These are phyloP conservation scores for Eucalyptus regnans DNA, from an alignment of 345 rosid species.

Conservation along the genomic window DNA sequence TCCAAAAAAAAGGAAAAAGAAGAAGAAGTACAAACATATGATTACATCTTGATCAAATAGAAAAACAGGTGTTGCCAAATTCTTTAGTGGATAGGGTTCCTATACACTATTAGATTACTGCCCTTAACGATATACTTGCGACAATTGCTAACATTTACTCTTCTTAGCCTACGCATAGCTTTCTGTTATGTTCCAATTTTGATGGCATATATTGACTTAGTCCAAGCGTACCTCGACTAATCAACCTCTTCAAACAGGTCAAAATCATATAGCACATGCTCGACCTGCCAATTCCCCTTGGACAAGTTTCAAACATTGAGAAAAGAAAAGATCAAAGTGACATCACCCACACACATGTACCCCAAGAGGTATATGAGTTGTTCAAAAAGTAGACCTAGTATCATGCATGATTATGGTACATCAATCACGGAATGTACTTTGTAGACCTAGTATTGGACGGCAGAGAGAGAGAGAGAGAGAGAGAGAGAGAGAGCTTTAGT, in stretches of 20 bases:
- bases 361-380: neutral
- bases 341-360: neutral
- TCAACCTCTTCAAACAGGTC: neutral
- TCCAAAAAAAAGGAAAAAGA: neutral
- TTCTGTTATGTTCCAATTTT: neutral
- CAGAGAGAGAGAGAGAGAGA: neutral
- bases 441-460: neutral
- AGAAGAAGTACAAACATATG: fast-evolving
- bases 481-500: neutral
- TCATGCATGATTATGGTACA: neutral
- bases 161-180: neutral
- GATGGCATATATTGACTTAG: neutral
- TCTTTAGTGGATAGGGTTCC: neutral
- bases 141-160: neutral
- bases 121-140: neutral
- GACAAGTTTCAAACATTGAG: neutral
- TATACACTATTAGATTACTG: neutral
- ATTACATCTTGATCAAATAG: neutral
- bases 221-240: neutral
- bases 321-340: neutral
- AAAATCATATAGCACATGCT: neutral
- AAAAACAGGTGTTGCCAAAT: neutral
- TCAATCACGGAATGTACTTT: neutral
- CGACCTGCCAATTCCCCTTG: neutral
- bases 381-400: neutral